Conservation (phyloP, 306 rosid species). For the Cicer pinnatifidum region DNA sequence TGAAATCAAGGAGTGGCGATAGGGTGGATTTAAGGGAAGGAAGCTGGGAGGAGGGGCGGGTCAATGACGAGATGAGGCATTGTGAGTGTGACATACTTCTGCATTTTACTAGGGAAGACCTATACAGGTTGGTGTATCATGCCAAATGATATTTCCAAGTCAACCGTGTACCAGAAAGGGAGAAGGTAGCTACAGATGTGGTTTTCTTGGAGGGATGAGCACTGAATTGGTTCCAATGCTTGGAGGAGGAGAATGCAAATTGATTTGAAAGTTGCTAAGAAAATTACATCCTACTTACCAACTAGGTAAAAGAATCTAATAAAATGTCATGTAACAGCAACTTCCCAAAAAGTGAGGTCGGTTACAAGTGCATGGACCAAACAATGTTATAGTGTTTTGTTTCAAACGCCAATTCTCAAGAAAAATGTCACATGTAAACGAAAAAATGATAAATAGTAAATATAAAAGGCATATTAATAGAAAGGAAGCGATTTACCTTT, state of each 20-base stretch:
- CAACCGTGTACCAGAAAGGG: neutral
- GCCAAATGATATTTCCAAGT: neutral
- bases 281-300: neutral
- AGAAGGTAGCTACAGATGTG: neutral
- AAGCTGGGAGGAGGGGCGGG: no score
- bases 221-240: neutral
- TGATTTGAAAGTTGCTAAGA: neutral
- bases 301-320: constrained; percentile 27
- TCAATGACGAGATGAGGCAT: no score
- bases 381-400: neutral
- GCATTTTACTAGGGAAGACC: neutral
- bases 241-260: neutral
- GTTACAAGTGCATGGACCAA: neutral
- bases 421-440: constrained; percentile 7
- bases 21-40: no score
- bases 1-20: no score
- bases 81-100: no score
- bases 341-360: neutral
- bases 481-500: constrained; percentile 59
- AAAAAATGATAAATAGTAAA: neutral
- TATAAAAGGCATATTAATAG: neutral
- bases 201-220: neutral
- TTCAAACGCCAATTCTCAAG: constrained; percentile 4
- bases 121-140: neutral
- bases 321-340: constrained; percentile 11